Evolutionary conservation across 805 yeast genomes (phyloP).

Genomic region (Pichia insulana): DNA sequence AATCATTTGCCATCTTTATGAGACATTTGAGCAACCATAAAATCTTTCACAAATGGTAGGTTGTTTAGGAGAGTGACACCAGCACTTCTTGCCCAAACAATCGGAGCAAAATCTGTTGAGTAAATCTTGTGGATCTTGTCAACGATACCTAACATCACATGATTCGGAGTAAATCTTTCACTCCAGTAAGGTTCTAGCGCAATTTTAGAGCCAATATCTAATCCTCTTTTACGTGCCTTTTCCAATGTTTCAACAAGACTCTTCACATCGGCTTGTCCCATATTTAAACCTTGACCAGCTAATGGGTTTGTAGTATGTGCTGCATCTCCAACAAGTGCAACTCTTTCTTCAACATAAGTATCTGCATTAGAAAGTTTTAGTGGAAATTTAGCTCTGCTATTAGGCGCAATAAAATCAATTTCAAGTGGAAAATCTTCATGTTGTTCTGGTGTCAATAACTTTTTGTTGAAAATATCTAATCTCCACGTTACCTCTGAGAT

Average conservation of each 20-base stretch:
- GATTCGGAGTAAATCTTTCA: slow-evolving; percentile 73
- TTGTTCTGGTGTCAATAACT: slow-evolving; percentile 31
- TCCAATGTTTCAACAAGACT: slow-evolving; percentile 62
- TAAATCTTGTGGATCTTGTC: slow-evolving; percentile 89
- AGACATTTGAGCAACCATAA: slow-evolving; percentile 48
- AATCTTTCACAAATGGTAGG: slow-evolving; percentile 55
- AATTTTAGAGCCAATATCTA: slow-evolving; percentile 76
- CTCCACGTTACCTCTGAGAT: slow-evolving; percentile 72
- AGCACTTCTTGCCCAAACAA: slow-evolving; percentile 64
- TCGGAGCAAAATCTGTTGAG: slow-evolving; percentile 59
- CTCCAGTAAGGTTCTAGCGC: slow-evolving; percentile 84
- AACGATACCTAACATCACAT: slow-evolving; percentile 73
- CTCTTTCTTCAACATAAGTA: slow-evolving; percentile 70
- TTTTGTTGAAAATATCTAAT: slow-evolving; percentile 31
- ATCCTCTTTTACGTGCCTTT: slow-evolving; percentile 62
- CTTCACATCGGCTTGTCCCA: slow-evolving; percentile 93
- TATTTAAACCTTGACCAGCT: slow-evolving; percentile 96
- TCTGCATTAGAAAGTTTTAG: slow-evolving; percentile 85
- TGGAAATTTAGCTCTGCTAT: slow-evolving; percentile 83
- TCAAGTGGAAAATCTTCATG: slow-evolving; percentile 62
- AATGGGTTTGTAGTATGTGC: slow-evolving; percentile 96
- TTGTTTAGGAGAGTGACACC: slow-evolving; percentile 69
- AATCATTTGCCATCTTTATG: slow-evolving; percentile 10
- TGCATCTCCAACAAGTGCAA: slow-evolving; percentile 96
- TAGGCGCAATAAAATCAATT: slow-evolving; percentile 46